These are phyloP conservation scores for Fusarium sp. DNA, from an alignment of 2,329 filamentous ascomycete species.

Conservation along the genomic window DNA sequence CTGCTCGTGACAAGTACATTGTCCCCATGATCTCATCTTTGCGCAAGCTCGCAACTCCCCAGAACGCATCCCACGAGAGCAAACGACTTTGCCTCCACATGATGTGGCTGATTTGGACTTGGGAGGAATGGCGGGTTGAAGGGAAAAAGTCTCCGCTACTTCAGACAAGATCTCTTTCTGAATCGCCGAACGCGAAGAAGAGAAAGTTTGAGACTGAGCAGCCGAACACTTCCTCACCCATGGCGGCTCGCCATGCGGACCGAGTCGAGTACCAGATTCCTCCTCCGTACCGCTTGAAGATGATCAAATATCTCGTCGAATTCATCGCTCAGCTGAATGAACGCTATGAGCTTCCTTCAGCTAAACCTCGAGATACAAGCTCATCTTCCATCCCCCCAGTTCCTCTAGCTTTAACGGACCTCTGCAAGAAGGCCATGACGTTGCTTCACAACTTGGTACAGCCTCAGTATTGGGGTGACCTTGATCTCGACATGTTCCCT, in stretches of 20 bases:
- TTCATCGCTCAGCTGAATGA: conserved; percentile 94
- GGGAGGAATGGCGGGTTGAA: conserved; percentile 86
- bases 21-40: conserved; percentile 89
- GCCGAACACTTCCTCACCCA: conserved; percentile 64
- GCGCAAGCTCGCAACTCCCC: conserved; percentile 85
- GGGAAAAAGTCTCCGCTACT: conserved; percentile 55
- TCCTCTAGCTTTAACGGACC: conserved; percentile 73
- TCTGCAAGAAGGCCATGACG: conserved; percentile 85
- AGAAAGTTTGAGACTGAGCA: conserved; percentile 77
- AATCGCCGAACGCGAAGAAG: conserved; percentile 80
- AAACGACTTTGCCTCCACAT: conserved; percentile 92
- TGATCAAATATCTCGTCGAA: conserved; percentile 94
- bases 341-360: conserved; percentile 80
- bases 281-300: conserved; percentile 74
- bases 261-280: conserved; percentile 76
- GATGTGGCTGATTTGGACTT: conserved; percentile 90
- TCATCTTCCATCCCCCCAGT: conserved; percentile 56
- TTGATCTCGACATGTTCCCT: conserved; percentile 90
- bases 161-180: conserved; percentile 57
- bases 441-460: conserved; percentile 87
- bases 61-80: conserved; percentile 88
- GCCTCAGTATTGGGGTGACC: conserved; percentile 88
- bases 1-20: conserved; percentile 91
- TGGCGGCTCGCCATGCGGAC: conserved; percentile 59
- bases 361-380: conserved; percentile 68